Evolutionary conservation across 305 asterid species (phyloP).

Genomic region (Fraxinus angustifolia): DNA sequence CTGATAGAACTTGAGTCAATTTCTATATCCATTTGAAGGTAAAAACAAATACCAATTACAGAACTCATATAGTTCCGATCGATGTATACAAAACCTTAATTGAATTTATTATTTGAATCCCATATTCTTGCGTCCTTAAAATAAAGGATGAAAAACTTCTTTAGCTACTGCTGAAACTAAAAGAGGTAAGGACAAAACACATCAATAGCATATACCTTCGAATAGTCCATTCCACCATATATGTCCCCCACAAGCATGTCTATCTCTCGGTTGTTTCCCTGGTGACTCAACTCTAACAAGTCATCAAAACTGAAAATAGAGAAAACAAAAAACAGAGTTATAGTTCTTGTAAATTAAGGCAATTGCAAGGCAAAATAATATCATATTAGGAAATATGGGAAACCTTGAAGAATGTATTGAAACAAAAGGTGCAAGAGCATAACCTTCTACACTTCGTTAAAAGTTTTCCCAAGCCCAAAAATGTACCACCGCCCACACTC

Average conservation of each 20-base stretch:
- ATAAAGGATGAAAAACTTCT: not conserved
- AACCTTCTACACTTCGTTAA: conserved; percentile 89
- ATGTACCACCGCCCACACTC: conserved; percentile 96
- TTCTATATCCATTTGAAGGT: not conserved
- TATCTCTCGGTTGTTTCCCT: conserved; percentile 75
- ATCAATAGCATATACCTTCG: conserved; percentile 52
- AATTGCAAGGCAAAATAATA: conserved; percentile 15
- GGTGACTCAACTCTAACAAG: conserved; percentile 75
- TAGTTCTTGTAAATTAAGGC: conserved; percentile 6
- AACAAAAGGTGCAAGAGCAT: conserved; percentile 21
- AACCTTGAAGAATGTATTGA: conserved; percentile 9
- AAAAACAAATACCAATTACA: not conserved
- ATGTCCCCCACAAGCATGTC: conserved; percentile 99
- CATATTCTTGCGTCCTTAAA: not conserved
- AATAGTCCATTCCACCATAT: conserved; percentile 75
- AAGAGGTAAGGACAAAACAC: conserved; percentile 9
- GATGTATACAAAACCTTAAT: not conserved
- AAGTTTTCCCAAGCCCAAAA: conserved; percentile 94
- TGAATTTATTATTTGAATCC: not conserved
- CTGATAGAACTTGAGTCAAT: not conserved
- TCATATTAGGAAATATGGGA: not conserved
- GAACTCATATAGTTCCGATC: not conserved
- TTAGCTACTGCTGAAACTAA: not conserved
- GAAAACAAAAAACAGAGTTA: conserved; percentile 16
- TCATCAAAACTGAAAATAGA: conserved; percentile 71